Evolutionary conservation across 495 filamentous ascomycete species (phyloP).

Genomic region (Hypoxylon subgilvum): DNA sequence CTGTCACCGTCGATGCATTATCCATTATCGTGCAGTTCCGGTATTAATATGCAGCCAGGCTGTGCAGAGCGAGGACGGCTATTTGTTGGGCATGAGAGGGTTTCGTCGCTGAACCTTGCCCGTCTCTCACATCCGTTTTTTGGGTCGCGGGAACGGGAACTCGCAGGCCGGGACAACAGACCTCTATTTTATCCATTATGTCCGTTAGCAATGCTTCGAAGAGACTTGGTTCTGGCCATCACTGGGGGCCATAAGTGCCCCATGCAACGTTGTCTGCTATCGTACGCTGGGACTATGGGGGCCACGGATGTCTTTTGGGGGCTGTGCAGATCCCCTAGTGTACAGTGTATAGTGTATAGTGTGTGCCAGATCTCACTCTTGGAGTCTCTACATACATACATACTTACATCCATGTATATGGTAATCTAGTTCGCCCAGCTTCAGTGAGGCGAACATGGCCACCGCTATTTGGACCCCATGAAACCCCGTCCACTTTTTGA

Average conservation of each 20-base stretch:
- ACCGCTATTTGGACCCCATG: neutral
- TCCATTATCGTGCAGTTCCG: neutral
- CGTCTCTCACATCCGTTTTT: neutral
- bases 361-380: neutral
- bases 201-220: neutral
- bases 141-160: neutral
- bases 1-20: slow-evolving; percentile 14
- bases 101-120: neutral
- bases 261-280: neutral
- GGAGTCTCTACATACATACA: no score
- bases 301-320: neutral
- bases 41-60: neutral
- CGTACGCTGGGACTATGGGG: neutral
- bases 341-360: no score
- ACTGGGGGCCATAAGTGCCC: neutral
- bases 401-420: no score
- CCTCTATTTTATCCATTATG: neutral
- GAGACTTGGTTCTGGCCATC: no score
- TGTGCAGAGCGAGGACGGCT: neutral
- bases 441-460: neutral
- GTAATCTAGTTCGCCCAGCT: slow-evolving; percentile 13
- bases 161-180: neutral
- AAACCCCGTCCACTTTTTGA: neutral
- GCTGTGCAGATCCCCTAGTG: neutral
- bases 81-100: neutral